Evolutionary conservation across 108 stramenopile species (phyloP).

Genomic region (Conticribra weissflogii): DNA sequence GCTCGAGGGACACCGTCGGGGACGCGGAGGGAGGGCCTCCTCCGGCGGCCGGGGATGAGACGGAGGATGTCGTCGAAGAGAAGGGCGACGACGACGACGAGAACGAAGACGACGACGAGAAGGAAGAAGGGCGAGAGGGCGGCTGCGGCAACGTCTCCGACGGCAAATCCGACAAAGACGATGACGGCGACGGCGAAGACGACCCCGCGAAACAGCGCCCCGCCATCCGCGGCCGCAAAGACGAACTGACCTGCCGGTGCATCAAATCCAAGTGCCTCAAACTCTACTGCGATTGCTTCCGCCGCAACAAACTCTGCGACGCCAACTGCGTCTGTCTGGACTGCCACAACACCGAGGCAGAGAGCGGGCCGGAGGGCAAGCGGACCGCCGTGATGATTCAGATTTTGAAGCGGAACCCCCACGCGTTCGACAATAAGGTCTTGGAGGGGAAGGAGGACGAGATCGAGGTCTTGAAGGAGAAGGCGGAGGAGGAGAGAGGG

Average conservation of each 20-base stretch:
- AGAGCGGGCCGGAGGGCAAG: conserved; percentile 19
- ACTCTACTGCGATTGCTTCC: conserved; percentile 86
- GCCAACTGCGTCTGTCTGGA: conserved; percentile 29
- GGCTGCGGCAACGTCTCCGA: too few species aligned
- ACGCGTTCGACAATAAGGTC: background rate
- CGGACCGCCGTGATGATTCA: conserved; percentile 26
- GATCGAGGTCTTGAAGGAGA: conserved; percentile 7
- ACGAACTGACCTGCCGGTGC: conserved; percentile 59
- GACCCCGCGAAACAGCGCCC: background rate
- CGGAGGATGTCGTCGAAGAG: too few species aligned
- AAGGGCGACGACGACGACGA: too few species aligned
- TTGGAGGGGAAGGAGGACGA: background rate
- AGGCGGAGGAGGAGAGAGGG: background rate
- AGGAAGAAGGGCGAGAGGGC: too few species aligned
- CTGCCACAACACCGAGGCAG: conserved; percentile 21
- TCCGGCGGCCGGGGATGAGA: too few species aligned
- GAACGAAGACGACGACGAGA: too few species aligned
- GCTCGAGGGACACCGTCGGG: too few species aligned
- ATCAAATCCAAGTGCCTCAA: conserved; percentile 71
- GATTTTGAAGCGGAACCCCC: background rate
- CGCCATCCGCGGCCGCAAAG: background rate
- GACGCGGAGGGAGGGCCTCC: too few species aligned
- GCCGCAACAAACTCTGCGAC: conserved; percentile 52
- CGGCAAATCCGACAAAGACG: background rate
- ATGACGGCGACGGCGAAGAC: background rate